A percentile compares a stretch with the other conserved stretches of the same genome.
phyloP scores from a whole-genome alignment of 768 basidiomycete species.

The Mrakia blollopis region DNA sequence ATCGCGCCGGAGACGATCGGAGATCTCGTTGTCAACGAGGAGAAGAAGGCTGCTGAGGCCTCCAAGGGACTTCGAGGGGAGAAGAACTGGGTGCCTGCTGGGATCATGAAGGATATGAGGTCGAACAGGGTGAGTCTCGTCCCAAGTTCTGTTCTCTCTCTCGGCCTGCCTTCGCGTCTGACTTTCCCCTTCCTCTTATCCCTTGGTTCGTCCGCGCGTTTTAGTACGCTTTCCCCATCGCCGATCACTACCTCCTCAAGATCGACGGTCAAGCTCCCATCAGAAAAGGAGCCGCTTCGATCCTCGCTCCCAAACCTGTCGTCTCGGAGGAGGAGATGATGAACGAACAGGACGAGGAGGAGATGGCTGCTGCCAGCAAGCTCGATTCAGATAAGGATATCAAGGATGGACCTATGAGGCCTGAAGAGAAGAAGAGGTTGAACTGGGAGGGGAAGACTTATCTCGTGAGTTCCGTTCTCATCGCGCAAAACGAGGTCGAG shows the following conservation, averaged over 20 bases:
- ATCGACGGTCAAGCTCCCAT: conserved; percentile 40
- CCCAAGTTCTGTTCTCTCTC: background rate
- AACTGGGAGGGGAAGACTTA: conserved; percentile 86
- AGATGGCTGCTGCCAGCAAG: conserved; percentile 23
- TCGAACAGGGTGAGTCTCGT: conserved; percentile 65
- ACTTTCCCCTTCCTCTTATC: background rate
- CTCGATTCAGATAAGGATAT: conserved; percentile 47
- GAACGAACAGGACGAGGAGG: conserved; percentile 31
- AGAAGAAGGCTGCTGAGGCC: conserved; percentile 42
- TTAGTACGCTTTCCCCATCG: conserved; percentile 63
- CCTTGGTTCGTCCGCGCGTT: no score
- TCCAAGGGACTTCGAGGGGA: conserved; percentile 50
- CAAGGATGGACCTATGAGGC: conserved; percentile 65
- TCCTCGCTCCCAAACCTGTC: background rate
- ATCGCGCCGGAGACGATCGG: conserved; percentile 49
- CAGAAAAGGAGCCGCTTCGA: conserved; percentile 1
- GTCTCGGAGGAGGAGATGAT: conserved; percentile 32
- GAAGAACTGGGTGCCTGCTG: conserved; percentile 61
- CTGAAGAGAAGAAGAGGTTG: conserved; percentile 77
- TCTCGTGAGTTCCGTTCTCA: conserved; percentile 53
- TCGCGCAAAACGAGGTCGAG: background rate
- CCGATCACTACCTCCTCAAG: conserved; percentile 57
- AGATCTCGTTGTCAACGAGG: conserved; percentile 49
- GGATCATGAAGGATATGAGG: conserved; percentile 59
- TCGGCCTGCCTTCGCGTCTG: conserved; percentile 15